A percentile compares a stretch with the other conserved stretches of the same genome.
Conservation (phyloP, 257 asterid species). For the Gentiana dahurica region DNA sequence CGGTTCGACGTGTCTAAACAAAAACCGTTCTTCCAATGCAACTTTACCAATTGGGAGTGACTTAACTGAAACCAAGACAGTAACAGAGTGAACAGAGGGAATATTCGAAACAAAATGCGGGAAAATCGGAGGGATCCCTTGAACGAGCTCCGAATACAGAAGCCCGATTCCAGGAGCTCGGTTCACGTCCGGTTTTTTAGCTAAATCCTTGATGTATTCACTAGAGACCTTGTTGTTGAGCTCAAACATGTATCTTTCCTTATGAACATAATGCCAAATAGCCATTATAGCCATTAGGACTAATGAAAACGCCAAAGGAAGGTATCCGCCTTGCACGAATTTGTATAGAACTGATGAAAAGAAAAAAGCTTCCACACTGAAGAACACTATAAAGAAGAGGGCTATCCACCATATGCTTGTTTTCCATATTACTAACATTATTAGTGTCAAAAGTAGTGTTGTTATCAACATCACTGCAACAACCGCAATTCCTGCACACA, state of each 20-base stretch:
- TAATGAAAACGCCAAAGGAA: constrained; percentile 40
- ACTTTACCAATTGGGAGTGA: constrained; percentile 63
- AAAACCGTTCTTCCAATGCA: constrained; percentile 36
- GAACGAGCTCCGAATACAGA: constrained; percentile 54
- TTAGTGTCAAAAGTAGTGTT: constrained; percentile 35
- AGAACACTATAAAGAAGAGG: constrained; percentile 26
- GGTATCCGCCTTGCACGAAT: constrained; percentile 60
- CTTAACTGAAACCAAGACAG: constrained; percentile 59
- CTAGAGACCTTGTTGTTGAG: constrained; percentile 49
- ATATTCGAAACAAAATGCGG: constrained; percentile 47
- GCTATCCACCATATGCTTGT: constrained; percentile 41
- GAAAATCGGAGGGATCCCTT: constrained; percentile 70
- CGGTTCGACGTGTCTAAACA: constrained; percentile 50
- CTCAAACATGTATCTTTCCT: constrained; percentile 42
- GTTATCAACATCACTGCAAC: constrained; percentile 64
- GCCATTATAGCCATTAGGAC: constrained; percentile 46
- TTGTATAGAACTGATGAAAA: constrained; percentile 47
- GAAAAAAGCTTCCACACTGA: constrained; percentile 27
- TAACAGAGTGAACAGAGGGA: constrained; percentile 48
- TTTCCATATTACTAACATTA: constrained; percentile 65
- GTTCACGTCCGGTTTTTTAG: constrained; percentile 15
- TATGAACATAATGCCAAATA: constrained; percentile 53
- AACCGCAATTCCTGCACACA: constrained; percentile 50
- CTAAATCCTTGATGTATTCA: constrained; percentile 27
- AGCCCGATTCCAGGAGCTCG: constrained; percentile 57